A percentile compares a stretch with the other conserved stretches of the same genome.
phyloP scores from a whole-genome alignment of 257 asterid genomes.

The Solanum habrochaites region DNA sequence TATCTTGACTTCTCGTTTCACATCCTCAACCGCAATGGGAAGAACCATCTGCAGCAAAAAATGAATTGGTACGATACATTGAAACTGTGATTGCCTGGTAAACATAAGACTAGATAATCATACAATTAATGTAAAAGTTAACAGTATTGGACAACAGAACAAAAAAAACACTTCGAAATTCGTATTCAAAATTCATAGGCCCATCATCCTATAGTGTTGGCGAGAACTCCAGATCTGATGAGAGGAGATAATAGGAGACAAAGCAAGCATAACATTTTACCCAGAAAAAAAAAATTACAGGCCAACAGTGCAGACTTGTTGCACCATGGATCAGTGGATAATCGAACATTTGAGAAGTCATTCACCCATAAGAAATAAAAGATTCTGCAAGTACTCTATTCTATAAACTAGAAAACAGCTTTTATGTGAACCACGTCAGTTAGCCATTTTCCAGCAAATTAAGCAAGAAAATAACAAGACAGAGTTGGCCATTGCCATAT shows the following conservation, averaged over 20 bases:
- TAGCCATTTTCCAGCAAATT: not conserved
- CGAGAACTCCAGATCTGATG: not conserved
- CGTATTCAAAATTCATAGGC: not conserved
- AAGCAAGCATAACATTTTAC: not conserved
- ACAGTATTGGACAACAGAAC: not conserved
- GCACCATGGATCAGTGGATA: not conserved
- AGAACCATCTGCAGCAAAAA: slow-evolving; percentile 65
- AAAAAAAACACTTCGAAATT: not conserved
- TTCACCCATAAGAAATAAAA: not conserved
- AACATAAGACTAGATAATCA: not conserved
- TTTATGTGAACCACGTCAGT: not conserved
- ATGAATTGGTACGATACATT: not conserved
- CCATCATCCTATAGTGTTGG: not conserved
- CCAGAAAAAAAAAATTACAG: not conserved
- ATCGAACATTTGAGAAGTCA: not conserved
- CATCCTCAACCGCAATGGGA: slow-evolving; percentile 98
- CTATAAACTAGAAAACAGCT: not conserved
- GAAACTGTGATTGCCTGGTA: not conserved
- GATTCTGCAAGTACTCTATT: not conserved
- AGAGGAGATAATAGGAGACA: not conserved
- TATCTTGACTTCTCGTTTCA: slow-evolving; percentile 93
- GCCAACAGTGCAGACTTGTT: not conserved
- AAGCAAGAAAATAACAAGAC: not conserved
- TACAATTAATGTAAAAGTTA: not conserved
- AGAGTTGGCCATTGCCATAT: no score